Conservation (phyloP, 768 basidiomycete genomes). For the Tulasnella sp. region DNA sequence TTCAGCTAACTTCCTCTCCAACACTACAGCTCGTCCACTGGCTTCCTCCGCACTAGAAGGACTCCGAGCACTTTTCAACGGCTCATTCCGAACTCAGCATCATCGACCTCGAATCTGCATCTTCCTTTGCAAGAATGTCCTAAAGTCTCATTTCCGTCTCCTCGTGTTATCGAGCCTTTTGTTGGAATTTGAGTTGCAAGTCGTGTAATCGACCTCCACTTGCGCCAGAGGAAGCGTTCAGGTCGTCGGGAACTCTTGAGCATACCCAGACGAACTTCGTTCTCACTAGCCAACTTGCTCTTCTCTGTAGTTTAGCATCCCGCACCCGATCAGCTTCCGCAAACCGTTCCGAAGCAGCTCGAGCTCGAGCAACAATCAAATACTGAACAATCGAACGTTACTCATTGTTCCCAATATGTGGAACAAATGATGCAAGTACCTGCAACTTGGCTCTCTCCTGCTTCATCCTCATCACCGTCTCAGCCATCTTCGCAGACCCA, state of each 20-base stretch:
- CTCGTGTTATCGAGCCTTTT: conserved; percentile 59
- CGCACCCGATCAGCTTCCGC: conserved; percentile 68
- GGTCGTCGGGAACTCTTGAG: conserved; percentile 71
- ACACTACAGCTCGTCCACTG: conserved; percentile 42
- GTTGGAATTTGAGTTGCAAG: conserved; percentile 64
- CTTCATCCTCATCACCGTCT: conserved; percentile 72
- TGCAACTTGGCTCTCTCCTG: conserved; percentile 77
- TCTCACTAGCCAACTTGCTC: conserved; percentile 50
- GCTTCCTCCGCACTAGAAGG: conserved; percentile 32
- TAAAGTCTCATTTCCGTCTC: conserved; percentile 63
- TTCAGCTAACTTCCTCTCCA: conserved; percentile 68
- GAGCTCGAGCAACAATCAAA: conserved; percentile 52
- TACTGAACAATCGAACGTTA: not conserved
- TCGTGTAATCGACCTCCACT: conserved; percentile 41
- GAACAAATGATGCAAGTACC: conserved; percentile 36
- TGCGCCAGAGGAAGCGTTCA: conserved; percentile 39
- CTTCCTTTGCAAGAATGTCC: conserved; percentile 49
- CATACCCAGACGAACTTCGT: conserved; percentile 59
- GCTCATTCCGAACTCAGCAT: too few relatives aligned
- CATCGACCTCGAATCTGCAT: conserved; percentile 63
- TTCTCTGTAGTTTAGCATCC: conserved; percentile 67
- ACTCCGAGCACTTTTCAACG: too few relatives aligned
- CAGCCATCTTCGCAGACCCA: conserved; percentile 35
- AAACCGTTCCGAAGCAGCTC: conserved; percentile 59
- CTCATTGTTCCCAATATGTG: conserved; percentile 1